Base-by-base conservation (phyloP, 2,329 filamentous ascomycete species). In the Aspergillus piperis region DNA sequence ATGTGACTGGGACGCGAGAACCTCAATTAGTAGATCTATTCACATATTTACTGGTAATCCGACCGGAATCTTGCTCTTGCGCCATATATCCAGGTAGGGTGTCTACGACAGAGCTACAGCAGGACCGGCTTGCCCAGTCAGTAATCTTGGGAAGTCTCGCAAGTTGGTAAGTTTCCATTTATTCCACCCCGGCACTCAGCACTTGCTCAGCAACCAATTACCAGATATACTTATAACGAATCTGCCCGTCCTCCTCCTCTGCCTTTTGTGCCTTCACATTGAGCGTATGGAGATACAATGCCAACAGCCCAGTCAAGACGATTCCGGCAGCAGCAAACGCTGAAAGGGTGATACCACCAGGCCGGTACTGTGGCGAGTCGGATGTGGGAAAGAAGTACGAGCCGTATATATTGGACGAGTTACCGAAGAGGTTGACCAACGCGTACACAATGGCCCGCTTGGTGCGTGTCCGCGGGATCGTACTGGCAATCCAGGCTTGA, bases 401-500 rank as follows among this genome's bases (percentile, higher is more conserved):
- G 5, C 66, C 64, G 30, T 68, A 68, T 17, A 68, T 66, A 27
- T 66, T 64, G 3, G 63, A 62, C 13, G 64, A 65, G 32, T 66
- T 66, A 1, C 66, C 64, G 21, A 64, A 65, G 8, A 66, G 41
- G 27, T 68, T 66, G 2, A 68, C 64, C 54, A 68, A 47, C 1
- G 64, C 66, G 32, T 66, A 66, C 8, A 66, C 63, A 52, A 65
- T 64, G 15, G 64, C 64, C 42, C 63, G 52, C 49, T 68, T 68
- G 5, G 64, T 66, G n/a, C 63, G 47, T 1, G 66, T 66, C 1
- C 66, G 62, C 2, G 66, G 64, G 7, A 65, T 63, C n/a, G 64
- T 66, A 38, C 64, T 68, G n/a, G 65, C 64, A n/a, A 66, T 65
- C 64, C 64, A 66, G 0, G 62, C 64, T 23, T 64, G 66, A 1